These are phyloP conservation scores for Williopsis jadinii DNA, from an alignment of 1,139 yeast species.

Conservation along the genomic window DNA sequence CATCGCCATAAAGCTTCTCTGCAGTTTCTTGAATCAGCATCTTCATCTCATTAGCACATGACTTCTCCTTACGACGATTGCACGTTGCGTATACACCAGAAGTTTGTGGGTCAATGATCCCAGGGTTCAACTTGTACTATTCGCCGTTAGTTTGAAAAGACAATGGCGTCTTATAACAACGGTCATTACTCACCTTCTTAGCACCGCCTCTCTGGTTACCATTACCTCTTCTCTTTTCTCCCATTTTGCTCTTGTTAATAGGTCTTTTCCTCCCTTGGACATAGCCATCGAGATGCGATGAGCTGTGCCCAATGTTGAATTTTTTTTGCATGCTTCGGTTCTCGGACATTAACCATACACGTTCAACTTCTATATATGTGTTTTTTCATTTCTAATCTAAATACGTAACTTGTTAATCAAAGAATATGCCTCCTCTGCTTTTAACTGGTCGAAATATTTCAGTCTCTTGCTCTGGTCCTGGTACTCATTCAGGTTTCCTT, in stretches of 20 bases:
- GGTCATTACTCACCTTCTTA: constrained; percentile 6
- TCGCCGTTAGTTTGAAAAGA: not conserved
- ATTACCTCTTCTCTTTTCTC: constrained; percentile 8
- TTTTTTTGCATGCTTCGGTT: not conserved
- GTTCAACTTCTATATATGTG: no score
- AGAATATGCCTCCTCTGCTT: constrained; percentile 48
- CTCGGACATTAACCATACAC: no score
- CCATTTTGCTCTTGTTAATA: constrained; percentile 1
- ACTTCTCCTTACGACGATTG: constrained; percentile 66
- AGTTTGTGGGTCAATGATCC: constrained; percentile 70
- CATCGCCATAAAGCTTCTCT: constrained; percentile 44
- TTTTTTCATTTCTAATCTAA: not conserved
- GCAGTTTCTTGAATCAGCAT: constrained; percentile 53
- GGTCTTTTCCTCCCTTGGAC: no score
- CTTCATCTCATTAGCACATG: constrained; percentile 67
- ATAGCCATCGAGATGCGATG: not conserved
- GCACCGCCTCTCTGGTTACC: constrained; percentile 3
- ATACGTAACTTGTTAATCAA: constrained; percentile 35
- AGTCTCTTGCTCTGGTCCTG: constrained; percentile 46
- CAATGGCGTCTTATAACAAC: no score
- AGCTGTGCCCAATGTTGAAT: not conserved
- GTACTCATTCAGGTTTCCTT: constrained; percentile 45
- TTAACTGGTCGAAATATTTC: constrained; percentile 55
- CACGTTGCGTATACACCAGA: constrained; percentile 86
- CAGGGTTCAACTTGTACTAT: constrained; percentile 35